Conservation (phyloP, 1,284 basidiomycete species). For the Papiliotrema fonsecae region DNA sequence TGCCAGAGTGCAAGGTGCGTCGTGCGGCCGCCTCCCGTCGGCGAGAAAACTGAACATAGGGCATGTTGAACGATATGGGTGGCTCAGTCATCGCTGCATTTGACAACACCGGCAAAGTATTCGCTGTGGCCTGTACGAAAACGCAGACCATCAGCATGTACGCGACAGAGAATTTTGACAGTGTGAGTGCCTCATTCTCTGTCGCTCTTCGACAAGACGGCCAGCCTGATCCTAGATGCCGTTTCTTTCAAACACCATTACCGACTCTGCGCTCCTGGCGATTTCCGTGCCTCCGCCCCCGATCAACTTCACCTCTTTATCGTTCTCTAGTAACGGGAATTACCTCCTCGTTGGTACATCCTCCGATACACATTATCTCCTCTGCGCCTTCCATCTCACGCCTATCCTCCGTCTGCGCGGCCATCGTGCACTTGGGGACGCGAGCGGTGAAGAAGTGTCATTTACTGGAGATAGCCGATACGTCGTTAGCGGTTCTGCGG, state of each 20-base stretch:
- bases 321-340: conserved; percentile 85
- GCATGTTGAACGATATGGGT: conserved; percentile 52
- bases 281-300: conserved; percentile 77
- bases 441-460: conserved; percentile 80
- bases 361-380: conserved; percentile 83
- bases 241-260: conserved; percentile 70
- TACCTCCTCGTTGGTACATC: conserved; percentile 90
- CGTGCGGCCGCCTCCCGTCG: conserved; percentile 38
- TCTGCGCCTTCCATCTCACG: conserved; percentile 80
- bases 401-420: conserved; percentile 79
- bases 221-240: conserved; percentile 54
- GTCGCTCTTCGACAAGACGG: neutral
- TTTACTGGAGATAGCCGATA: conserved; percentile 92
- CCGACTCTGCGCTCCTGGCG: conserved; percentile 68
- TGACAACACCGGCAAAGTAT: conserved; percentile 82
- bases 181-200: conserved; percentile 44
- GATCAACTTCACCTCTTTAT: conserved; percentile 83
- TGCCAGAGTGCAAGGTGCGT: conserved; percentile 61
- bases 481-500: conserved; percentile 65
- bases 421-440: conserved; percentile 66
- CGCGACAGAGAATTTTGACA: conserved; percentile 82
- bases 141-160: conserved; percentile 78
- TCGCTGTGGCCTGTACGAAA: conserved; percentile 85
- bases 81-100: conserved; percentile 79
- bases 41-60: conserved; percentile 31